Conservation (phyloP, 257 asterid species). For the Fraxinus cuspidata region DNA sequence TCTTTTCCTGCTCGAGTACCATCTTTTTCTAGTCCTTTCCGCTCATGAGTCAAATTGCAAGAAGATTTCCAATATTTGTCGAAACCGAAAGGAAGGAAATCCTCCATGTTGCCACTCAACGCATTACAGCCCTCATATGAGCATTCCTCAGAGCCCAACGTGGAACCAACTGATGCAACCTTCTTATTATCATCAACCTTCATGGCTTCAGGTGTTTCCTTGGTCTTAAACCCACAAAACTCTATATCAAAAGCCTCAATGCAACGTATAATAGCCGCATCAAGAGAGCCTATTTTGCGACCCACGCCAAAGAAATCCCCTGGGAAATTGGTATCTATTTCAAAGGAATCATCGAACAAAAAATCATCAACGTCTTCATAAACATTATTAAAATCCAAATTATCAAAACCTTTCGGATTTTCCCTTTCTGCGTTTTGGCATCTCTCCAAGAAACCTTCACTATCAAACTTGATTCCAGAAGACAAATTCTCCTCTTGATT, state of each 20-base stretch:
- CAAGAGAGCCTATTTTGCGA: neutral
- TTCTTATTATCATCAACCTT: neutral
- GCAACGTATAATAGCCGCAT: neutral
- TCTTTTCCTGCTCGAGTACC: neutral
- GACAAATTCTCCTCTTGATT: slow-evolving; percentile 35
- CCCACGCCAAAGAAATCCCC: slow-evolving; percentile 30
- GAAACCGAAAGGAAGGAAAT: neutral
- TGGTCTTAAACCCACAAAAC: neutral
- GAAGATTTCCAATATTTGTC: neutral
- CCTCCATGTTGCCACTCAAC: neutral
- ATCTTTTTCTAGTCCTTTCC: neutral
- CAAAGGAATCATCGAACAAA: too few species aligned
- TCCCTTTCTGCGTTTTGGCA: slow-evolving; percentile 16
- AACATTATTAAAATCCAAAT: slow-evolving; percentile 36
- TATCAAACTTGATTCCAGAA: slow-evolving; percentile 32
- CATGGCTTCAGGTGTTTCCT: neutral
- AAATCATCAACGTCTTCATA: too few species aligned
- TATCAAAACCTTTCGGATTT: slow-evolving; percentile 30
- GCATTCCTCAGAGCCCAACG: neutral
- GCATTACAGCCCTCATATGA: neutral
- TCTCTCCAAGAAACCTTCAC: slow-evolving; percentile 30
- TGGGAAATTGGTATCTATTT: too few species aligned
- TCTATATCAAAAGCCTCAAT: neutral
- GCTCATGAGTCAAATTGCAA: neutral
- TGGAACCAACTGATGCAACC: neutral